Conservation (phyloP, 306 rosid genomes). For the Sechiopsis laciniata region DNA sequence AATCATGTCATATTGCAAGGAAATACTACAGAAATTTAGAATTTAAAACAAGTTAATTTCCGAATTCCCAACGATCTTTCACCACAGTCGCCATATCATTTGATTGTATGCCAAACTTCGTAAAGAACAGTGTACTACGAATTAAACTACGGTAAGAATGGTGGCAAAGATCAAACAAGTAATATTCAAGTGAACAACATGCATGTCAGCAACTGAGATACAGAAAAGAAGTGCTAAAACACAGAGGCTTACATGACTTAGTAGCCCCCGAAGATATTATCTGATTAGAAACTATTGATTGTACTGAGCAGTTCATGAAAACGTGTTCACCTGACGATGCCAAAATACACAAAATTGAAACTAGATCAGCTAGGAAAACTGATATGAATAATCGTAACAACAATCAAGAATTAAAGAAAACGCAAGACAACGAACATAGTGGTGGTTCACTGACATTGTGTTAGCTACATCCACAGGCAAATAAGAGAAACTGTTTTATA, state of each 20-base stretch:
- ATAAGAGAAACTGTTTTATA: too few relatives aligned
- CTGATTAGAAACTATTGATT: conserved; percentile 63
- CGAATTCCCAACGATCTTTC: neutral
- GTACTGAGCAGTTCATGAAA: conserved; percentile 60
- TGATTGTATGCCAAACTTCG: neutral
- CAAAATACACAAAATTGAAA: conserved; percentile 10
- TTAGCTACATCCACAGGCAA: too few relatives aligned
- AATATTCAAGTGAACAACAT: neutral
- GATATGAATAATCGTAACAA: too few relatives aligned
- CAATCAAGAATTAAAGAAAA: too few relatives aligned
- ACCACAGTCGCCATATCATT: neutral
- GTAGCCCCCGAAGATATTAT: conserved; percentile 57
- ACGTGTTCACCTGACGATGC: conserved; percentile 64
- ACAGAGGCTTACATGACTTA: conserved; percentile 65
- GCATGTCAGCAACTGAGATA: neutral
- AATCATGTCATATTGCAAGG: neutral
- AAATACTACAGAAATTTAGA: neutral
- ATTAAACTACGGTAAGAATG: neutral
- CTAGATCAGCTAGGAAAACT: neutral
- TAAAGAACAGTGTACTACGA: neutral
- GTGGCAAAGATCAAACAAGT: neutral
- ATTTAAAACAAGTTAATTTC: neutral
- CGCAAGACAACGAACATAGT: too few relatives aligned
- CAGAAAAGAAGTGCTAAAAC: neutral
- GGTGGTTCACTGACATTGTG: too few relatives aligned